Base-by-base conservation (phyloP, 139 green algal species). In the Edaphochlamys debaryana region DNA sequence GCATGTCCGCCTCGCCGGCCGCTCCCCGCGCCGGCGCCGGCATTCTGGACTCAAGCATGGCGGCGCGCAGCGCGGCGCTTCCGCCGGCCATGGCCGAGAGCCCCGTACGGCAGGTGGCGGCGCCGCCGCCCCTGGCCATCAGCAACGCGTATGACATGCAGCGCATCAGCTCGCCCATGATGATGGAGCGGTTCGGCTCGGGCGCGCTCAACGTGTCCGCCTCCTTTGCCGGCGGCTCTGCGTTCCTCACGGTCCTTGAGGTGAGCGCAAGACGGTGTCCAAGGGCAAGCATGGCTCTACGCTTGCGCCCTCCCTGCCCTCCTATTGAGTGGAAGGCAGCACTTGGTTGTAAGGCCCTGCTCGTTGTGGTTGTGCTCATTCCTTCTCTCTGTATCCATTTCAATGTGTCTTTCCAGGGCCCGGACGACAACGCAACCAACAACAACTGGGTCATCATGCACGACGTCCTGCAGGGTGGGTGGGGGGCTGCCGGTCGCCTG, bases 371-470 rank as follows among this genome's bases (percentile, higher is more conserved):
- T n/a, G n/a, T n/a, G n/a, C n/a, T n/a, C n/a, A n/a, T n/a, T n/a
- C n/a, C n/a, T n/a, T n/a, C n/a, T n/a, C n/a, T n/a, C n/a, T n/a
- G n/a, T n/a, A n/a, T n/a, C n/a, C n/a, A n/a, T n/a, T n/a, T n/a
- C n/a, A n/a, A n/a, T n/a, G n/a, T n/a, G n/a, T n/a, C n/a, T n/a
- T 68, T 68, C 34, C 54, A 86, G 73, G 76, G 78, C n/a, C 38
- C 50, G 23, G 63, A 67, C 54, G 78, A 84, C 37, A 66, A 84
- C 17, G 78, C 15, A 8, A 69, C 48, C 22, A 67, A 68, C 36
- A 36, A 40, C 45, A 84, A 84, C 78, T 84, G 78, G 78, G 66
- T 77, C 66, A 41, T 77, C 36, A n/a, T 84, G 66, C 64, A 69
- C 34, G 66, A 84, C 52, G 48, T 48, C 27, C 78, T 84, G 78